Evolutionary conservation across 1,284 basidiomycete species (phyloP).

Genomic region (Peniophora sp.): DNA sequence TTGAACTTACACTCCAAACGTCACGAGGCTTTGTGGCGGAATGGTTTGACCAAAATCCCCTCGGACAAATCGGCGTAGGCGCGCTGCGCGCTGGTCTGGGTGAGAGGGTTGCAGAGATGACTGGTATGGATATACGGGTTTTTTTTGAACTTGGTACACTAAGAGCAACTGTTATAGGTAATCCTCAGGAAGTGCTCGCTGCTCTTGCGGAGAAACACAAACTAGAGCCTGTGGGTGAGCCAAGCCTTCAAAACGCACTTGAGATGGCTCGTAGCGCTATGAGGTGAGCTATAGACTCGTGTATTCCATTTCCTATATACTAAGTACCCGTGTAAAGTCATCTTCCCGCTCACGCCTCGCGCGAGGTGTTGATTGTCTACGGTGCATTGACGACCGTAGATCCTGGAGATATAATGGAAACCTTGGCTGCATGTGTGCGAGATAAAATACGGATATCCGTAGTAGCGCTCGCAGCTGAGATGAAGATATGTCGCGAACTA

Average conservation of each 20-base stretch:
- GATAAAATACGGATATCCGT: conserved; percentile 88
- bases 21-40: conserved; percentile 87
- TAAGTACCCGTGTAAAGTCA: conserved; percentile 47
- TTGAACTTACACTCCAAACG: conserved; percentile 85
- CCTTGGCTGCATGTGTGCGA: conserved; percentile 73
- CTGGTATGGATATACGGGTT: conserved; percentile 41
- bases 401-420: conserved; percentile 93
- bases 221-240: conserved; percentile 87
- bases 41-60: conserved; percentile 99
- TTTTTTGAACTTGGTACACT: conserved; percentile 3
- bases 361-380: conserved; percentile 90
- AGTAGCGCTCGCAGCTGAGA: conserved; percentile 90
- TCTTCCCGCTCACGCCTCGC: conserved; percentile 89
- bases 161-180: conserved; percentile 69
- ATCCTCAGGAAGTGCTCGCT: conserved; percentile 88
- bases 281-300: conserved; percentile 45
- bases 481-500: conserved; percentile 93
- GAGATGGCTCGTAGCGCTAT: conserved; percentile 92
- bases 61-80: conserved; percentile 95
- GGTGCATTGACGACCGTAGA: conserved; percentile 96
- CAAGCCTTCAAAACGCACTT: conserved; percentile 92
- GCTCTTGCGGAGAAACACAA: conserved; percentile 82
- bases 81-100: conserved; percentile 86
- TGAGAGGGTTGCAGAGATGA: conserved; percentile 83
- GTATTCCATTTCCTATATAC: conserved; percentile 3